These are phyloP conservation scores for Myochromella boudieri DNA, from an alignment of 768 basidiomycete genomes.

Conservation along the genomic window DNA sequence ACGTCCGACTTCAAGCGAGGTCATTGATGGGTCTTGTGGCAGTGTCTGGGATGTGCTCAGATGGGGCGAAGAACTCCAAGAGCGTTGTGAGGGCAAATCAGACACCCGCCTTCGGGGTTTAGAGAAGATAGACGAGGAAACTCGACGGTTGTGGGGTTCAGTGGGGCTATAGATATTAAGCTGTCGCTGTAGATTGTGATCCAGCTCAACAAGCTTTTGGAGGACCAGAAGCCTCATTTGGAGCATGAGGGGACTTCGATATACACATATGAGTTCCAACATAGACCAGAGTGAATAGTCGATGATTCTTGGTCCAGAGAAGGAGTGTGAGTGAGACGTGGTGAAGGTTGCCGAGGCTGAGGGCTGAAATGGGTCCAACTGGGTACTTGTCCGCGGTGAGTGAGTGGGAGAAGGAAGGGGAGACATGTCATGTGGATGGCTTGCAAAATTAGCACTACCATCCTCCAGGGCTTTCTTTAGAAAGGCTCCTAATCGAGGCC, in stretches of 20 bases:
- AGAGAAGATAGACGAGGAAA: constrained; percentile 55
- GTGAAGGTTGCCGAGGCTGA: constrained; percentile 27
- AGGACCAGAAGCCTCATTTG: constrained; percentile 67
- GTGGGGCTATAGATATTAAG: constrained; percentile 19
- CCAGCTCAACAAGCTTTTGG: constrained; percentile 58
- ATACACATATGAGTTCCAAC: constrained; percentile 63
- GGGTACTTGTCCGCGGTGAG: constrained; percentile 48
- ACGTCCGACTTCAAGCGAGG: constrained; percentile 26
- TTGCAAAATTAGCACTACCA: constrained; percentile 63
- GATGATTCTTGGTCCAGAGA: constrained; percentile 51
- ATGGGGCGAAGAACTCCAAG: constrained; percentile 47
- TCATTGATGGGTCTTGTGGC: constrained; percentile 17
- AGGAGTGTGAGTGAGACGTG: constrained; percentile 19
- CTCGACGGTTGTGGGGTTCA: constrained; percentile 34
- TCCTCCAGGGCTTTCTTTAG: constrained; percentile 50
- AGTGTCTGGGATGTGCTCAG: constrained; percentile 34
- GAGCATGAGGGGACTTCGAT: constrained; percentile 59
- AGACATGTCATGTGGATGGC: constrained; percentile 41
- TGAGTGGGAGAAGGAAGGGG: constrained; percentile 49
- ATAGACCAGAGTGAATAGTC: constrained; percentile 77
- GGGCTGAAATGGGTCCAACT: constrained; percentile 32
- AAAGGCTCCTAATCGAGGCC: constrained; percentile 59
- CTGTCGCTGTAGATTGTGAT: constrained; percentile 46
- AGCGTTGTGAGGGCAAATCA: constrained; percentile 43
- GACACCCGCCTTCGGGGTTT: constrained; percentile 52